These are phyloP conservation scores for Patellaria atrata DNA, from an alignment of 495 filamentous ascomycete species.

Conservation along the genomic window DNA sequence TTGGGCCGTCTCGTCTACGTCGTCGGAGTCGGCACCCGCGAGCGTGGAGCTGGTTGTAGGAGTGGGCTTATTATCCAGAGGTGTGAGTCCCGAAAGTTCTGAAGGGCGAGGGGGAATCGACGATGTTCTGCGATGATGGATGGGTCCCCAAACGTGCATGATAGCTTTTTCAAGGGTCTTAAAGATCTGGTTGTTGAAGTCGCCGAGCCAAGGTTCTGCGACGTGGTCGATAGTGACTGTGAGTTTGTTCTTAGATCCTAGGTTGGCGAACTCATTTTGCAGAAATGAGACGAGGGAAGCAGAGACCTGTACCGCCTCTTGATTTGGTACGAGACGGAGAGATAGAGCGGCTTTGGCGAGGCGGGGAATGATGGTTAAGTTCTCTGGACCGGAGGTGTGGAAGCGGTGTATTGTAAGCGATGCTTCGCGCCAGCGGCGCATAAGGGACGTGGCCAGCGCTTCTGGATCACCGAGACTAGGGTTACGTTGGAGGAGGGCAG, in stretches of 20 bases:
- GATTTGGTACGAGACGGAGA: constrained; percentile 83
- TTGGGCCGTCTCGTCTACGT: background rate
- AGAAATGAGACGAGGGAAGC: constrained; percentile 50
- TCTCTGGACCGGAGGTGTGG: constrained; percentile 67
- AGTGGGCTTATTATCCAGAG: constrained; percentile 13
- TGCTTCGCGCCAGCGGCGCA: constrained; percentile 91
- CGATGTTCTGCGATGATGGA: too few species aligned
- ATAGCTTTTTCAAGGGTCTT: constrained; percentile 77
- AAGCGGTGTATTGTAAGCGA: constrained; percentile 87
- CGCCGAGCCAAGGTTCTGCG: constrained; percentile 92
- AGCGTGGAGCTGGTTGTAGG: constrained; percentile 42
- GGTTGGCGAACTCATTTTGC: constrained; percentile 49
- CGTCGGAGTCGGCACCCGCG: constrained; percentile 31
- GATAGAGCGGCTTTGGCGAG: constrained; percentile 76
- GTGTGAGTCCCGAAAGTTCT: too few species aligned
- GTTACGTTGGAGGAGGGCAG: constrained; percentile 55
- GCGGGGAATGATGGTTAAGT: constrained; percentile 76
- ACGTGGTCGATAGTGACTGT: constrained; percentile 76
- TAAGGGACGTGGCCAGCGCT: constrained; percentile 59
- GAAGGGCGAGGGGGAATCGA: too few species aligned
- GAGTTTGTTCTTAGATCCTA: constrained; percentile 68
- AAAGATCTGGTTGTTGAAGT: constrained; percentile 82
- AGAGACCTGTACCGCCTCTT: constrained; percentile 64
- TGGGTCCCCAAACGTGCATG: constrained; percentile 60
- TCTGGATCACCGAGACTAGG: constrained; percentile 52